Conservation (phyloP, 2,329 filamentous ascomycete species). For the Shiraia sp. region DNA sequence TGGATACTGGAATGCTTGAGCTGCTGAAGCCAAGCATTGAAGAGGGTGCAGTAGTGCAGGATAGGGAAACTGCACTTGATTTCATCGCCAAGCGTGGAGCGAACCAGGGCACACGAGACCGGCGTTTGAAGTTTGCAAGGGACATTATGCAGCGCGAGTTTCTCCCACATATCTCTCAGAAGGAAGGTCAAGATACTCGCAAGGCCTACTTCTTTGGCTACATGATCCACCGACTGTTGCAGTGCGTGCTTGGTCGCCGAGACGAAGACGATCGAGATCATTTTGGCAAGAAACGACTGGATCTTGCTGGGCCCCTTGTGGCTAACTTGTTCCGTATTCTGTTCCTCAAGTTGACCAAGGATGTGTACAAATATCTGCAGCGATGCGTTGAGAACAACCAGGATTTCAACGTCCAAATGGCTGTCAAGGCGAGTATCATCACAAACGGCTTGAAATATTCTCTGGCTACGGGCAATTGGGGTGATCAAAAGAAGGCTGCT, state of each 20-base stretch:
- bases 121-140: conserved; percentile 87
- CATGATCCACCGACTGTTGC: conserved; percentile 95
- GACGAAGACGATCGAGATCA: conserved; percentile 98
- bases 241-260: conserved; percentile 88
- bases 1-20: conserved; percentile 95
- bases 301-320: conserved; percentile 89
- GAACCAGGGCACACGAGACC: conserved; percentile 75
- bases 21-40: conserved; percentile 97
- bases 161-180: conserved; percentile 93
- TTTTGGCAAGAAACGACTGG: conserved; percentile 97
- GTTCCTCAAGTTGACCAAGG: conserved; percentile 86
- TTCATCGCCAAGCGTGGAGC: conserved; percentile 93
- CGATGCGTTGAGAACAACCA: conserved; percentile 86
- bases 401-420: conserved; percentile 88
- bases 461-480: conserved; percentile 97
- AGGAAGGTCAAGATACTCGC: conserved; percentile 88
- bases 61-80: conserved; percentile 90
- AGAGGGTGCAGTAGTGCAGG: conserved; percentile 94
- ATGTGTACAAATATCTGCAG: conserved; percentile 88
- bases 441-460: conserved; percentile 97
- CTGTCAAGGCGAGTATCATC: conserved; percentile 87
- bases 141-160: conserved; percentile 98
- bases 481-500: conserved; percentile 97
- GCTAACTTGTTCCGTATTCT: conserved; percentile 95
- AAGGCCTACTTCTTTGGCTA: conserved; percentile 99